Conservation (phyloP, 805 yeast species). For the Priceomyces fermenticarens region DNA sequence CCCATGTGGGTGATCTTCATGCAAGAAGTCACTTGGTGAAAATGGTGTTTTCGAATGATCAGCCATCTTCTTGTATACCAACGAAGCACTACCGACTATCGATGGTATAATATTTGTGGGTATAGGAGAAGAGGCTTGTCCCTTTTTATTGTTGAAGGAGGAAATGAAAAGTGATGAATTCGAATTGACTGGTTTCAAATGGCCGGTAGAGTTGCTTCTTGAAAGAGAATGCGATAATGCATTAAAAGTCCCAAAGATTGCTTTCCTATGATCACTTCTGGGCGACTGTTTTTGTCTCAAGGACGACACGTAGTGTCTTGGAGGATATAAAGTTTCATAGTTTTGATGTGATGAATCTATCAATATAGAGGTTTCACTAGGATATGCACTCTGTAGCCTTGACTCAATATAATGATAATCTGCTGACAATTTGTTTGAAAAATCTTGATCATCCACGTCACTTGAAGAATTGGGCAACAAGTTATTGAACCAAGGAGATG, state of each 20-base stretch:
- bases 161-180: background rate
- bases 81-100: slow-evolving; percentile 37
- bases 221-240: slow-evolving; percentile 17
- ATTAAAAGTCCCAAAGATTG: slow-evolving; percentile 15
- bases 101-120: slow-evolving; percentile 40
- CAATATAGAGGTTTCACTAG: slow-evolving; percentile 1
- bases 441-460: background rate
- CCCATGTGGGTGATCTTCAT: slow-evolving; percentile 24
- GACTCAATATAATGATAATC: background rate
- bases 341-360: background rate
- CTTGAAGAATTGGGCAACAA: background rate
- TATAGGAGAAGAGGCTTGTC: slow-evolving; percentile 7
- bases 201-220: slow-evolving; percentile 6
- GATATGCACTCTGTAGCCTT: background rate
- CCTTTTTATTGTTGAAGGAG: background rate
- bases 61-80: slow-evolving; percentile 32
- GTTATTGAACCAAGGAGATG: slow-evolving; percentile 40
- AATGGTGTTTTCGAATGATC: slow-evolving; percentile 37
- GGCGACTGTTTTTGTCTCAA: background rate
- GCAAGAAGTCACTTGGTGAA: slow-evolving; percentile 40
- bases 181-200: slow-evolving; percentile 5
- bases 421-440: background rate
- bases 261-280: background rate
- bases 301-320: slow-evolving; percentile 6
- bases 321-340: slow-evolving; percentile 7